Evolutionary conservation across 768 basidiomycete species (phyloP).

Genomic region (Termitomyces heimii): DNA sequence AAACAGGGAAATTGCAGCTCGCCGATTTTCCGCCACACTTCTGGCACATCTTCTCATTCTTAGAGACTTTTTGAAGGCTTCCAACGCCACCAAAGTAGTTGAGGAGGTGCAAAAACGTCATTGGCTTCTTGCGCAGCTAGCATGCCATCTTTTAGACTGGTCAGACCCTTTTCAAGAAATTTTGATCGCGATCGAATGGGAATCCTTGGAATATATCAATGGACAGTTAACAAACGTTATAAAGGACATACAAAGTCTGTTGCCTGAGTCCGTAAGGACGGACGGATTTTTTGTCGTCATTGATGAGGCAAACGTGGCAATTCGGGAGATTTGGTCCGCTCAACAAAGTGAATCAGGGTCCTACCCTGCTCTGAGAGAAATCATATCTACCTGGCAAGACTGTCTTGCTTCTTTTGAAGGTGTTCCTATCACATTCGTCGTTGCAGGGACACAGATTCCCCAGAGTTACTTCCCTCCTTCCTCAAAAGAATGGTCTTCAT

Average conservation of each 20-base stretch:
- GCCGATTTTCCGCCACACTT: neutral
- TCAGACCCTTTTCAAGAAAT: neutral
- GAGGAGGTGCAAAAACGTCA: neutral
- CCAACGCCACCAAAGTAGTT: neutral
- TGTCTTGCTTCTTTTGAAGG: too few species aligned
- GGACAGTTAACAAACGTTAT: neutral
- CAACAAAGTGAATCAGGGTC: too few species aligned
- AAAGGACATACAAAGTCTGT: neutral
- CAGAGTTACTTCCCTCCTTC: too few species aligned
- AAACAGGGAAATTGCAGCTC: neutral
- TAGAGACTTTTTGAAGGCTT: neutral
- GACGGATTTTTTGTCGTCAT: neutral
- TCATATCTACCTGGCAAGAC: too few species aligned
- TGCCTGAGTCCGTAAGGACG: neutral
- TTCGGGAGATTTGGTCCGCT: too few species aligned
- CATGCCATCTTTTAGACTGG: neutral
- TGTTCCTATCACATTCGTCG: too few species aligned
- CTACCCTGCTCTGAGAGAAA: too few species aligned
- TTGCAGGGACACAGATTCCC: too few species aligned
- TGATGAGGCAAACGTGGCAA: slow-evolving; percentile 2
- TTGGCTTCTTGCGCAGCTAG: neutral
- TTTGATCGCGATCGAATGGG: neutral
- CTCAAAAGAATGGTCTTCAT: too few species aligned
- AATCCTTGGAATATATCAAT: neutral
- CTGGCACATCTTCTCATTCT: slow-evolving; percentile 1